These are phyloP conservation scores for Eimeria maxima DNA, from an alignment of 169 alveolate species.

Conservation along the genomic window DNA sequence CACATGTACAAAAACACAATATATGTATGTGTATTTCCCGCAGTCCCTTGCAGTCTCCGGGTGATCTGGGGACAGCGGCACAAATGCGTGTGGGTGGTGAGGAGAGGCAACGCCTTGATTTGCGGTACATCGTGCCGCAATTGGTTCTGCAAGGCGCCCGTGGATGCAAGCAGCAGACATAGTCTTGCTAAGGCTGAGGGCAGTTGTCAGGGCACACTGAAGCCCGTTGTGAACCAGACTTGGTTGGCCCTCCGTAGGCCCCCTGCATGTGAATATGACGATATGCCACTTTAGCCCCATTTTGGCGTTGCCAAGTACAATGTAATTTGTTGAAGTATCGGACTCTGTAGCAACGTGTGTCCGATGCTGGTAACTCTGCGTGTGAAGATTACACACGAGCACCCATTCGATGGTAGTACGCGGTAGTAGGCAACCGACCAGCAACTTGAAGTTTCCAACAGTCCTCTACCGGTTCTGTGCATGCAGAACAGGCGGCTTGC, in stretches of 20 bases:
- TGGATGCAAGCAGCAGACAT: neutral
- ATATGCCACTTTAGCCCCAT: neutral
- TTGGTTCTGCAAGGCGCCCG: neutral
- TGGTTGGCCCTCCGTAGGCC: neutral
- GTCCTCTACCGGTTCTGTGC: no score
- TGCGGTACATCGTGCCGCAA: neutral
- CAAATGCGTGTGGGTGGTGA: neutral
- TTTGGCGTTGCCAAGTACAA: no score
- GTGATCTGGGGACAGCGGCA: neutral
- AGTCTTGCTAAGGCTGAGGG: neutral
- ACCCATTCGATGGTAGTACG: no score
- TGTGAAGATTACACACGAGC: no score
- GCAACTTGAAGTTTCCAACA: no score
- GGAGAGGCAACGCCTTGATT: neutral
- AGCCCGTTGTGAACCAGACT: neutral
- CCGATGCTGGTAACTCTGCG: no score
- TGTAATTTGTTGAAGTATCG: no score
- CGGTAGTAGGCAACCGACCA: no score
- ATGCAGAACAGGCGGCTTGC: no score
- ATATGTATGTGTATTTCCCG: no score
- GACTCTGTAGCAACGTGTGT: no score
- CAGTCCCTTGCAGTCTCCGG: neutral
- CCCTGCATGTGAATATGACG: neutral
- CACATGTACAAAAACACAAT: no score
- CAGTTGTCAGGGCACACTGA: neutral